phyloP scores from a whole-genome alignment of 2,329 filamentous ascomycete genomes.

The Aspergillus unguis region DNA sequence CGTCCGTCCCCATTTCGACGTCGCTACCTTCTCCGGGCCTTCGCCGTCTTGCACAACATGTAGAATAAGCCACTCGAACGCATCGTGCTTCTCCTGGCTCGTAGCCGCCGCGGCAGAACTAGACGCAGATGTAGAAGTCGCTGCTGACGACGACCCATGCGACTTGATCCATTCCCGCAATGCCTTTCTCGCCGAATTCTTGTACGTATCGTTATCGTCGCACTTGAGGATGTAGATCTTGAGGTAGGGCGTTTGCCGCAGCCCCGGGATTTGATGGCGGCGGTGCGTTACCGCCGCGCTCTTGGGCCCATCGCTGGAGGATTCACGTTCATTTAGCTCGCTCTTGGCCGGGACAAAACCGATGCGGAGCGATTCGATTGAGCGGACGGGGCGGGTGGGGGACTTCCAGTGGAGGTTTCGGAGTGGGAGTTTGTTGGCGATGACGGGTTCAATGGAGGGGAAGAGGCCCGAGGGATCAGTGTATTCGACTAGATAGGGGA shows the following conservation, averaged over 20 bases:
- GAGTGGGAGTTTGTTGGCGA: slow-evolving; percentile 76
- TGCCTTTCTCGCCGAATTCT: slow-evolving; percentile 69
- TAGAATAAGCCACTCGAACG: slow-evolving; percentile 90
- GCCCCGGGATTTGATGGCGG: slow-evolving; percentile 89
- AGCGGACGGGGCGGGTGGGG: slow-evolving; percentile 81
- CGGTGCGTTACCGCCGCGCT: slow-evolving; percentile 47
- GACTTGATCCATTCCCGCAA: slow-evolving; percentile 89
- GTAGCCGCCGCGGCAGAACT: slow-evolving; percentile 50
- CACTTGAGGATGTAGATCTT: slow-evolving; percentile 87
- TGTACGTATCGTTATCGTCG: slow-evolving; percentile 95
- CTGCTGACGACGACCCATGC: slow-evolving; percentile 55
- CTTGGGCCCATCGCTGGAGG: slow-evolving; percentile 37
- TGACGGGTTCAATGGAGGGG: slow-evolving; percentile 71
- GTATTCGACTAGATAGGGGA: slow-evolving; percentile 74
- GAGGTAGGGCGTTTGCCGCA: slow-evolving; percentile 89
- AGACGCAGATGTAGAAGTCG: slow-evolving; percentile 38
- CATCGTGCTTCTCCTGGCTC: slow-evolving; percentile 88
- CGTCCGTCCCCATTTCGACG: slow-evolving; percentile 73
- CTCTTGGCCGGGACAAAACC: slow-evolving; percentile 69
- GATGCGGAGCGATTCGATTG: slow-evolving; percentile 88
- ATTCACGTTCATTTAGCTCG: slow-evolving; percentile 31
- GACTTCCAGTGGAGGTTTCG: slow-evolving; percentile 97
- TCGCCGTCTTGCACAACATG: slow-evolving; percentile 84
- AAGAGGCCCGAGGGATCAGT: slow-evolving; percentile 90
- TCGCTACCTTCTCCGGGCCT: slow-evolving; percentile 62